These are phyloP conservation scores for Reticulascus tulasneorum DNA, from an alignment of 2,329 filamentous ascomycete genomes.

Conservation along the genomic window DNA sequence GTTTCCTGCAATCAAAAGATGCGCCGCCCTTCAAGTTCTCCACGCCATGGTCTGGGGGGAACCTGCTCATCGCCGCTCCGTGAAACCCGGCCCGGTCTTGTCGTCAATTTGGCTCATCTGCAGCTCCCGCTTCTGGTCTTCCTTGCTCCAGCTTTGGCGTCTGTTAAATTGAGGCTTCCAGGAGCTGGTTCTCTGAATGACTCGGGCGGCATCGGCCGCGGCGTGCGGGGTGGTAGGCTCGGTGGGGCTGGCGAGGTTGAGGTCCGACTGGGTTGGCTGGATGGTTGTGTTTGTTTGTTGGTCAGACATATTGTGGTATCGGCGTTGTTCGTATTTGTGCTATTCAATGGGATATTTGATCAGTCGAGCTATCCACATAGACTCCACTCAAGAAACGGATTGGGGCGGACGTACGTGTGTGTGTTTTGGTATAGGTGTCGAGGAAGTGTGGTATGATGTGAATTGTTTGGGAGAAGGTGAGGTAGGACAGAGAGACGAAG, in stretches of 20 bases:
- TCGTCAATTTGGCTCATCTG: slow-evolving; percentile 40
- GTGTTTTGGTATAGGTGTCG: background rate
- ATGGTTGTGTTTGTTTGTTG: background rate
- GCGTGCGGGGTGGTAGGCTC: background rate
- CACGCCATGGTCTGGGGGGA: too few relatives aligned
- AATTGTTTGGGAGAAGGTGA: background rate
- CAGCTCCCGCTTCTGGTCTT: slow-evolving; percentile 50
- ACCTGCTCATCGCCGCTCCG: slow-evolving; percentile 24
- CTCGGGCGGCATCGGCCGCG: slow-evolving; percentile 24
- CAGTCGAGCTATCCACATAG: background rate
- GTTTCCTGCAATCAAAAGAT: too few relatives aligned
- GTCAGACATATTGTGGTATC: background rate
- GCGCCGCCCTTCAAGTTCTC: too few relatives aligned
- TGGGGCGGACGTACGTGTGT: background rate
- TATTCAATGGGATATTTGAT: too few relatives aligned
- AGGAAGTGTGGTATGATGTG: slow-evolving; percentile 2
- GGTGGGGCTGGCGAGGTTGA: background rate
- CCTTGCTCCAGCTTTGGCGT: slow-evolving; percentile 48
- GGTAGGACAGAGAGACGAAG: background rate
- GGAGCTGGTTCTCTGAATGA: slow-evolving; percentile 27
- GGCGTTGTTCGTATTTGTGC: background rate
- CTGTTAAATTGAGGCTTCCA: slow-evolving; percentile 46
- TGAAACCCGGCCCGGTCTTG: slow-evolving; percentile 37
- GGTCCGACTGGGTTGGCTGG: background rate
- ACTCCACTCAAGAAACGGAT: too few relatives aligned